Base-by-base conservation (phyloP, 225 moss, liverwort and hornwort genomes). In the Pleurozium schreberi region DNA sequence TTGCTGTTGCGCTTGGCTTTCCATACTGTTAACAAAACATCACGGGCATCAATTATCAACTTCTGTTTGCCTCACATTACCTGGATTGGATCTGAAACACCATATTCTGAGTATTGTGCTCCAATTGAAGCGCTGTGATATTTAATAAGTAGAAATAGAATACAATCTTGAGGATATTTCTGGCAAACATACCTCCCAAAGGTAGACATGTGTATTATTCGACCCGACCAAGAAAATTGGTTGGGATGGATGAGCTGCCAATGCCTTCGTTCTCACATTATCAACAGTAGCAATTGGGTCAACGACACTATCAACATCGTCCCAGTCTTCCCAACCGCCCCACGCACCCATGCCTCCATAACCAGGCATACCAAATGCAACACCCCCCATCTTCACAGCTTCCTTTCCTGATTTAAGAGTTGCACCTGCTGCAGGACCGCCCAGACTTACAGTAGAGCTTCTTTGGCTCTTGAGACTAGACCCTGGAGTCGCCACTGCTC, bases 241-340 rank as follows among this genome's bases (percentile, higher is more conserved):
- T 85, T 93, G 94, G 47, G 90, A 92, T 63, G 95, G 95, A 89
- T 95, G 95, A 85, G 94, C 95, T 87, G 95, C 92, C 89, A 95
- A 91, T 86, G 95, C 94, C 88, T 93, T 95, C 10, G 95, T 95
- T 91, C 94, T 91, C 89, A 94, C 95, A 82, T 95, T 95, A 81
- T 92, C 94, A 90, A 94, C 93, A 85, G 95, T 95, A 60, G 95
- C 95, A 84, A 94, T 85, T 73, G 95, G 95, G 85, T 95, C 95
- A 67, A 94, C 92, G 18, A 90, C 91, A 92, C 94, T 94, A 82
- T 95, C 95, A 62, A 77, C 90, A 89, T 94, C 94, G 74, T 95
- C 95, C 95, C 95, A 94, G 70, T 95, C 95, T 89, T 95, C 94
- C 94, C 95, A 93, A 86, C 94, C 94, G 31, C 95, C 95, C 95